Base-by-base conservation (phyloP, 192 early-diverging fungal genomes). In the Pilobolus umbonatus region DNA sequence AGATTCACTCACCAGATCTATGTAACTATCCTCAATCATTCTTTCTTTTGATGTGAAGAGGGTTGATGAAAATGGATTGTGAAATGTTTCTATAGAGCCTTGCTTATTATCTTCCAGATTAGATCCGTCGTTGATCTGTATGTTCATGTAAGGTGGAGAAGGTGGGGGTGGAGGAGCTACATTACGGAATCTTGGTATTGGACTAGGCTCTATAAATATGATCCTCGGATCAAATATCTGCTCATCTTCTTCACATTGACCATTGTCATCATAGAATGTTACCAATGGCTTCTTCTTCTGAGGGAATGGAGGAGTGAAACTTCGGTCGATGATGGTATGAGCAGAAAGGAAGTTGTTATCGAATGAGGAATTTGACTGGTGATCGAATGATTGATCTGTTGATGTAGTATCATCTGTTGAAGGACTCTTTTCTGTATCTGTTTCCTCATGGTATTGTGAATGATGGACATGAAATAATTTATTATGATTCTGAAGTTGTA, bases 201-300 rank as follows among this genome's bases (percentile, higher is more conserved):
- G 67, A 35, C 60, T 62, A 12, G 67, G 67, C 38, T 62, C 61
- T 4, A 62, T 49, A 62, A 68, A 68, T 21, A 45, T 68, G 19
- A 68, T 61, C 30, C 61, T 52, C 19, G 54, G 67, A n/a, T 59
- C 49, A 12, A 53, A 54, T 6, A 36, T 31, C 30, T 45, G 43
- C 12, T 24, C 11, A 19, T 55, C n/a, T 35, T 32, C 47, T 31
- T 56, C 53, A 31, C 36, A 32, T 36, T 43, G 30, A 31, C 30
- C 42, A 53, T 66, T 31, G 2, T 38, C 22, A 10, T 54, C 52
- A 15, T 54, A 6, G 2, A 34, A 35, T 10, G 34, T 35, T 11
- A 32, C 52, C 29, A 19, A 34, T 38, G 11, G 29, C 35, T 36
- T 32, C 35, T 22, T 29, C 49, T 19, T 47, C 38, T 4, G 28